Conservation (phyloP, 2,329 filamentous ascomycete species). For the Fusarium albidum region DNA sequence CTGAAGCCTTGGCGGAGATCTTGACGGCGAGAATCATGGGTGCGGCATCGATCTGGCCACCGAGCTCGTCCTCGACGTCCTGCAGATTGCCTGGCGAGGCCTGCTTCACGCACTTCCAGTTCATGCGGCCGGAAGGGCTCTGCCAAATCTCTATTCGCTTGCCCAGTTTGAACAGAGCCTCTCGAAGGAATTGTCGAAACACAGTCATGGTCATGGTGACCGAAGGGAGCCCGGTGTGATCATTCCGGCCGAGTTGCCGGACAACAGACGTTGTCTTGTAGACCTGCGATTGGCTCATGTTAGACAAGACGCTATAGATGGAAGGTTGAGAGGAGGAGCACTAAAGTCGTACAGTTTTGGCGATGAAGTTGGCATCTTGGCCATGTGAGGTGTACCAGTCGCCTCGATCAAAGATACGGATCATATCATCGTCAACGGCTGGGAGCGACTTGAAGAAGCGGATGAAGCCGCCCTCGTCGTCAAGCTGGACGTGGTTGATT, state of each 20-base stretch:
- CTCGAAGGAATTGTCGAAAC: conserved; percentile 93
- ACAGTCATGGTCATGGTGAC: conserved; percentile 96
- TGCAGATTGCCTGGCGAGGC: conserved; percentile 96
- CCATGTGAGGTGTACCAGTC: conserved; percentile 98
- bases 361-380: conserved; percentile 84
- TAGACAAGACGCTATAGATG: not conserved
- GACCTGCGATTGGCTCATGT: conserved; percentile 61
- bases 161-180: conserved; percentile 89
- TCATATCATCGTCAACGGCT: conserved; percentile 72
- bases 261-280: conserved; percentile 98
- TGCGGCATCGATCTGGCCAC: conserved; percentile 83
- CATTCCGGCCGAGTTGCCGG: conserved; percentile 84
- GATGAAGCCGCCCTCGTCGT: conserved; percentile 97
- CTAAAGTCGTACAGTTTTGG: conserved; percentile 66
- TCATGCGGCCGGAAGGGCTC: conserved; percentile 77
- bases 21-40: conserved; percentile 97
- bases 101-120: conserved; percentile 91
- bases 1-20: conserved; percentile 84
- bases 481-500: conserved; percentile 66
- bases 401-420: conserved; percentile 91
- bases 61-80: conserved; percentile 95
- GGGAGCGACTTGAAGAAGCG: conserved; percentile 93
- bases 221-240: conserved; percentile 85
- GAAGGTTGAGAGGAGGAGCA: not conserved
- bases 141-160: conserved; percentile 93